Base-by-base conservation (phyloP, 106 monocot species). In the Platanthera zijinensis region DNA sequence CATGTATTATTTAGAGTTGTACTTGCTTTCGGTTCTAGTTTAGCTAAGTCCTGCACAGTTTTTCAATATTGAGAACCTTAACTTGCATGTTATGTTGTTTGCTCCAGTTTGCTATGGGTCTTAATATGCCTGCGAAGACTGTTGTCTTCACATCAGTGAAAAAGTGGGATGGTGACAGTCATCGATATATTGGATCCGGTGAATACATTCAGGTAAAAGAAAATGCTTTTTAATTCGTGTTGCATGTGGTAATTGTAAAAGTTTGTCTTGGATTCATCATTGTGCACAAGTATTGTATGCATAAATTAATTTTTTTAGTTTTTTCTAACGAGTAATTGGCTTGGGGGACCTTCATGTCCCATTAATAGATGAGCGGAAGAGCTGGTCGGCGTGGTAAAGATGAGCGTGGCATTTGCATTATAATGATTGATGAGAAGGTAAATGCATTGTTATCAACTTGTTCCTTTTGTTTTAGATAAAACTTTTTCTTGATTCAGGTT, bases 101-200 rank as follows among this genome's bases (percentile, higher is more conserved):
- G 39, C 48, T 64, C 50, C 86, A 97, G 97, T 97, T 97, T 89
- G 97, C 97, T 52, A 94, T 97, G 97, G 97, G 97, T 72, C 80
- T 97, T 78, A 97, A 97, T 84, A 97, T 97, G 94, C 97, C 97
- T 78, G 97, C 97, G 45, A 97, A 92, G 79, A 97, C 97, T 52
- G 97, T 97, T 77, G 91, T 97, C 12, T 97, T 97, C 81, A 92
- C 97, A 71, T 88, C 97, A 75, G 89, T 97, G 48, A 97, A 84
- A 74, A 97, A 97, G 84, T 97, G 93, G 93, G 97, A 97, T 91
- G 97, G 97, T 76, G 97, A 97, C 79, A 89, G 86, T 73, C 78
- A 97, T 78, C 89, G 97, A 21, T 84, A 80, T 62, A 89, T 97
- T 63, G 91, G 87, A 76, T 94, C 97, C 84, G 97, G 97, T 67